Conservation (phyloP, 768 basidiomycete genomes). For the Hygrophoropsis aurantiaca region DNA sequence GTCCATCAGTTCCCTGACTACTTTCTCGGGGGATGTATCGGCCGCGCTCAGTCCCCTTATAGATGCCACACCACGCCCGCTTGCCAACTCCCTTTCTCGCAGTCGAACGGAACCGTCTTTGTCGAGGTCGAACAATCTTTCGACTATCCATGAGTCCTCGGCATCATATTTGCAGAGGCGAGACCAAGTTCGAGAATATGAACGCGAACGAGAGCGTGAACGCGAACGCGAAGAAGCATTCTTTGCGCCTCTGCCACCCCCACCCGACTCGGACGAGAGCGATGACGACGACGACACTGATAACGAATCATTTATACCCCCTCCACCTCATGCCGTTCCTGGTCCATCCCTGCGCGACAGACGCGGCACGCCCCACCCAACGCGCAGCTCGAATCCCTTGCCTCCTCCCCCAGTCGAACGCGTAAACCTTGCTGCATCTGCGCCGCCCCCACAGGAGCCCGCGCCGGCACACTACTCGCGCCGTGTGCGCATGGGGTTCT, state of each 20-base stretch:
- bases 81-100: slow-evolving; percentile 14
- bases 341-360: slow-evolving; percentile 17
- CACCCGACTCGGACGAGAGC: slow-evolving; percentile 9
- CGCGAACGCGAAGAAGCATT: slow-evolving; percentile 28
- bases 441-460: slow-evolving; percentile 25
- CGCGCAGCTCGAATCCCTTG: slow-evolving; percentile 21
- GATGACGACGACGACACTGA: too few species aligned
- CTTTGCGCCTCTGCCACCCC: slow-evolving; percentile 21
- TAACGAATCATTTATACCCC: slow-evolving; percentile 21
- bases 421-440: slow-evolving; percentile 18
- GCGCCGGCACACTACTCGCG: slow-evolving; percentile 28
- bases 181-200: too few species aligned
- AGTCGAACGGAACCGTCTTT: slow-evolving; percentile 31
- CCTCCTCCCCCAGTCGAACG: slow-evolving; percentile 29
- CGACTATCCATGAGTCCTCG: slow-evolving; percentile 27
- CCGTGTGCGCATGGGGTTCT: slow-evolving; percentile 56
- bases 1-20: slow-evolving; percentile 16
- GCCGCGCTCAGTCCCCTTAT: slow-evolving; percentile 16
- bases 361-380: slow-evolving; percentile 3
- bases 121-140: slow-evolving; percentile 10
- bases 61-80: slow-evolving; percentile 16
- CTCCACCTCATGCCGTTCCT: slow-evolving; percentile 24
- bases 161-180: too few species aligned
- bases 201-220: too few species aligned
- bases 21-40: slow-evolving; percentile 26